Percentiles rank a stretch among this genome's conserved stretches.
Evolutionary conservation across 2,329 filamentous ascomycete species (phyloP).

Genomic region (Colletotrichum lentis): DNA sequence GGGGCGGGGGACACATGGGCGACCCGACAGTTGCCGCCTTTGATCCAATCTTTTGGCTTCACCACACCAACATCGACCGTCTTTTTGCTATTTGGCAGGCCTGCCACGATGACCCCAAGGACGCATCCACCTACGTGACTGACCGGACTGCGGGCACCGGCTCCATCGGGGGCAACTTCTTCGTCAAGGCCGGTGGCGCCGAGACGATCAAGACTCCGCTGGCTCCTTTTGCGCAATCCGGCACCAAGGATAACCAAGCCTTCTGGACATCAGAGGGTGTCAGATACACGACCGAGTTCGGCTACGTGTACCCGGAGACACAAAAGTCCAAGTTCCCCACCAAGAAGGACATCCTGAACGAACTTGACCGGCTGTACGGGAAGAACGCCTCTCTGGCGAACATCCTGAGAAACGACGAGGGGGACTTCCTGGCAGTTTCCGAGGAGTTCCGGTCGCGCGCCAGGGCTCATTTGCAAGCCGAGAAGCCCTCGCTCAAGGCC

Average conservation of each 20-base stretch:
- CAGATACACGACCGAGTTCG: conserved; percentile 41
- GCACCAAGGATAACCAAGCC: conserved; percentile 10
- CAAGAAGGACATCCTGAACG: conserved; percentile 38
- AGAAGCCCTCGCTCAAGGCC: neutral
- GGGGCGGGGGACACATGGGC: conserved; percentile 52
- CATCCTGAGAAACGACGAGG: conserved; percentile 16
- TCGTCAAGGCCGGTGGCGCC: conserved; percentile 41
- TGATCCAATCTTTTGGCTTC: conserved; percentile 71
- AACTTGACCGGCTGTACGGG: conserved; percentile 27
- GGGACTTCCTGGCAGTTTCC: conserved; percentile 14
- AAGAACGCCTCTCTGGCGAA: conserved; percentile 32
- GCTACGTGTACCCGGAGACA: conserved; percentile 45
- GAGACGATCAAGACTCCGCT: conserved; percentile 39
- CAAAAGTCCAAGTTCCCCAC: conserved; percentile 40
- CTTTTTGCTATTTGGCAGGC: conserved; percentile 35
- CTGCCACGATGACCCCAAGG: conserved; percentile 22
- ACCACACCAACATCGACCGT: conserved; percentile 34
- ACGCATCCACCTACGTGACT: conserved; percentile 30
- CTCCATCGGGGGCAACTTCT: conserved; percentile 44
- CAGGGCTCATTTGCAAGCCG: conserved; percentile 18
- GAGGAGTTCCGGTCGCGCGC: conserved; percentile 24
- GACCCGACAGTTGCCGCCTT: conserved; percentile 66
- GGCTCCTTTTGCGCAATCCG: conserved; percentile 41
- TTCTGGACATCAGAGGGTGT: conserved; percentile 45
- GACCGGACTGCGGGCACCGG: conserved; percentile 1